Evolutionary conservation across 2,329 filamentous ascomycete genomes (phyloP), one percentile per base, ranked within the genome.

Genomic region (Taxawa tesnikishii): DNA sequence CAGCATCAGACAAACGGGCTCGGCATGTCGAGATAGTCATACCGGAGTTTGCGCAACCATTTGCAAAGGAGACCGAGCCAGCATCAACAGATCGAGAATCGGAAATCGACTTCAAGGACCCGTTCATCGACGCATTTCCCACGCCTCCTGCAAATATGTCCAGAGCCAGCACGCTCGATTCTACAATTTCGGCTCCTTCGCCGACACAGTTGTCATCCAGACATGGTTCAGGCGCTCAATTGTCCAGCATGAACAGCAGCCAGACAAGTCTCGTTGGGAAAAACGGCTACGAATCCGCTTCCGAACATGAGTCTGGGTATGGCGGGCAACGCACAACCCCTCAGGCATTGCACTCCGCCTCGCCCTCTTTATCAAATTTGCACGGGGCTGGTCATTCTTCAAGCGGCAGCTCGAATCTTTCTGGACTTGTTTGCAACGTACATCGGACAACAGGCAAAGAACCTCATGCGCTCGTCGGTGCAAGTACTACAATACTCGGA

Each of bases 401-500:
- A 17, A 54, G 59, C 9, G 61, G 63, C 14, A 63, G 70, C n/a
- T 64, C 73, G 38, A 73, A 76, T 39, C 51, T 79, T 16, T 79
- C 75, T 4, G 75, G 74, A 4, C 55, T 80, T 36, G 75, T 79
- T 6, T 80, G 75, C 51, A 79, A 78, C 52, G 73, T 79, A 15
- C 71, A 78, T 44, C 64, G 87, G 41, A 96, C 90, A 2, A 96
- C 88, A 0, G 90, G 90, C 21, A 76, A 77, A 39, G 87, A 96
- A 51, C 90, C 90, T 3, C 84, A 83, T 48, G 82, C 90, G 3
- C 65, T 96, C 3, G 90, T 98, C 0, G 90, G 90, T 18, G 88
- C 90, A 4, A 94, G 90, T 0, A 96, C 90, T 0, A 96, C 90
- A 0, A 83, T 96, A 29, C 58, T 98, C 2, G 90, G 88, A 16